These are phyloP conservation scores for Hericium coralloides DNA, from an alignment of 768 basidiomycete genomes.

Conservation along the genomic window DNA sequence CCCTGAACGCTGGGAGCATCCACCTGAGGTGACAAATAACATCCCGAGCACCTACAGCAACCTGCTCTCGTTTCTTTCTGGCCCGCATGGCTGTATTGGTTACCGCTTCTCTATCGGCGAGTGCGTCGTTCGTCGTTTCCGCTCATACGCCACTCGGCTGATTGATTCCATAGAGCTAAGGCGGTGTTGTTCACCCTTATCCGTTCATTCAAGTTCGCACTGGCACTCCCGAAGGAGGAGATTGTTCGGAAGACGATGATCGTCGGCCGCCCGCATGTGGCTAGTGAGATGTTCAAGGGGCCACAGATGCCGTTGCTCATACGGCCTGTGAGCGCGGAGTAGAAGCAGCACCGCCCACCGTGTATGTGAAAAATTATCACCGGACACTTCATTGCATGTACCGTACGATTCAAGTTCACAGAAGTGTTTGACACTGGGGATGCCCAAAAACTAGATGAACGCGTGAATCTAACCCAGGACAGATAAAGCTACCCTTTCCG, in stretches of 20 bases:
- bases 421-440: too few relatives aligned
- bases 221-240: slow-evolving; percentile 2
- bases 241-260: slow-evolving; percentile 4
- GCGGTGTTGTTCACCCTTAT: slow-evolving; percentile 17
- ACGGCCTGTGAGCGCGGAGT: not conserved
- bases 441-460: too few relatives aligned
- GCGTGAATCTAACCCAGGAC: too few relatives aligned
- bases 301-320: slow-evolving; percentile 13
- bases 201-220: slow-evolving; percentile 17
- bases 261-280: slow-evolving; percentile 11
- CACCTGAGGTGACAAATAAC: slow-evolving; percentile 3
- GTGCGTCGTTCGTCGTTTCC: slow-evolving; percentile 3
- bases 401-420: too few relatives aligned
- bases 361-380: too few relatives aligned
- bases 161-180: slow-evolving; percentile 12
- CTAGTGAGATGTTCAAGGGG: not conserved
- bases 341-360: too few relatives aligned
- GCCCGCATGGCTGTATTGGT: slow-evolving; percentile 13
- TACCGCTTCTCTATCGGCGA: slow-evolving; percentile 13
- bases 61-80: slow-evolving; percentile 8
- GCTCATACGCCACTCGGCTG: not conserved
- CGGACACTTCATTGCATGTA: too few relatives aligned
- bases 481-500: too few relatives aligned
- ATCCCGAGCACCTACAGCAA: slow-evolving; percentile 11
- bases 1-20: slow-evolving; percentile 13